These are phyloP conservation scores for Aciculoconidium aculeatum DNA, from an alignment of 805 yeast species.

Conservation along the genomic window DNA sequence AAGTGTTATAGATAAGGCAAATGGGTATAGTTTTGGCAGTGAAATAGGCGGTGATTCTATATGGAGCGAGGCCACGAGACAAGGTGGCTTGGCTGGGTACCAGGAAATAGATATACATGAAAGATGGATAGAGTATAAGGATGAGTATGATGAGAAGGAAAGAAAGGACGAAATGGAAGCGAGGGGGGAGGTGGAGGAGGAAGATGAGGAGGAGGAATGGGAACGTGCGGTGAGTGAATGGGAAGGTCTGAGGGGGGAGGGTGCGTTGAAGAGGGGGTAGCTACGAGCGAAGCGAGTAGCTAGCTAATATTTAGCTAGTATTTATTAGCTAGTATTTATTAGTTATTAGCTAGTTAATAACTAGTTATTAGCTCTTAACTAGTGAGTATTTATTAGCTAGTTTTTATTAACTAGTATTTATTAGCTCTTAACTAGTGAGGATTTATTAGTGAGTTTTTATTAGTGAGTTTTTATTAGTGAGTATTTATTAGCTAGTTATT, in stretches of 20 bases:
- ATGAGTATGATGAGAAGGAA: slow-evolving; percentile 57
- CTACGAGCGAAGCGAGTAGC: too few species aligned
- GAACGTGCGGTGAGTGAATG: slow-evolving; percentile 35
- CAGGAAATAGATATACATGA: slow-evolving; percentile 77
- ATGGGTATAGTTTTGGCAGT: slow-evolving; percentile 90
- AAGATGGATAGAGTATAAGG: slow-evolving; percentile 88
- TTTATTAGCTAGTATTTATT: too few species aligned
- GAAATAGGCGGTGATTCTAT: slow-evolving; percentile 96
- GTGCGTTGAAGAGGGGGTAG: slow-evolving; percentile 46
- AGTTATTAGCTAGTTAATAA: too few species aligned
- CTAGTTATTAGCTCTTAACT: too few species aligned
- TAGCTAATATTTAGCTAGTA: too few species aligned
- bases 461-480: too few species aligned
- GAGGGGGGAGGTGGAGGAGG: slow-evolving; percentile 28
- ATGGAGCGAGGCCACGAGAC: slow-evolving; percentile 95
- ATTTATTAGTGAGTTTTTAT: too few species aligned
- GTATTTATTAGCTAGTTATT: too few species aligned
- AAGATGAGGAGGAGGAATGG: slow-evolving; percentile 52
- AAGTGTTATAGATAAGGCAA: slow-evolving; percentile 78
- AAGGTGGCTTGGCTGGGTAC: slow-evolving; percentile 50
- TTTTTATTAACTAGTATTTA: too few species aligned
- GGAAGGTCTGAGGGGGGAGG: slow-evolving; percentile 20
- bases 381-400: too few species aligned
- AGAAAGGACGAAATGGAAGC: slow-evolving; percentile 38
- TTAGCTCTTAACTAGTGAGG: too few species aligned